Evolutionary conservation across 495 filamentous ascomycete genomes (phyloP), one percentile per base, ranked within the genome.

Genomic region (Opeltia flavorubescens): DNA sequence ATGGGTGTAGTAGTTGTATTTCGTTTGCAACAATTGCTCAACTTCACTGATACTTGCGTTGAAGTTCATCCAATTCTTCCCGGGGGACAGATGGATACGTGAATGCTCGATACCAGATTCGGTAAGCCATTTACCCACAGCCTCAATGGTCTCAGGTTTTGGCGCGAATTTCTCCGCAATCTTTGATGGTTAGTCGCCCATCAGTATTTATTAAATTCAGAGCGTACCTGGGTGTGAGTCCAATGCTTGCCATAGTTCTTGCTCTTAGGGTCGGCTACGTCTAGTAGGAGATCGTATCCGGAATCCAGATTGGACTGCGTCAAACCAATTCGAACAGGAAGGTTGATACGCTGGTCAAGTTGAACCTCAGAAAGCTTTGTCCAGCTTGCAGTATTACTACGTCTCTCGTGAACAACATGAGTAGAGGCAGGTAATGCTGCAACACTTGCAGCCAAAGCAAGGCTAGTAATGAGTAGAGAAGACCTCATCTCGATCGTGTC

Each of bases 261-360:
- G 2, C 57, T 60, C 9, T 40, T 35, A 3, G 55, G 58, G 34
- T 58, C 43, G 18, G 54, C 71, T 64, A 74, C 55, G 34, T 66
- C 57, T 67, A 72, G 72, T 4, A 75, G 57, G 23, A 71, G 64
- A 11, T 70, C 68, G 48, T 74, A 65, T 0, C 63, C 70, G 21
- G 51, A 51, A 38, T 73, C 64, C 27, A 74, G 43, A 34, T 74
- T 74, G 20, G 61, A 61, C 56, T 76, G 70, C 6, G 60, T 61
- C 53, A 76, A 51, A 5, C 72, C 72, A 44, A 76, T 74, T 38
- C 71, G 64, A 3, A 76, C 64, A 2, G 71, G 70, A 24, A 76
- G 60, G 4, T 61, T 52, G 5, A 62, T 55, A 3, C 50, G 47
- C 1, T 38, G 50, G 24, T 64, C 52, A 17, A 65, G 44, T 31